Conservation (phyloP, 1,284 basidiomycete species). For the Inonotus obliquus region DNA sequence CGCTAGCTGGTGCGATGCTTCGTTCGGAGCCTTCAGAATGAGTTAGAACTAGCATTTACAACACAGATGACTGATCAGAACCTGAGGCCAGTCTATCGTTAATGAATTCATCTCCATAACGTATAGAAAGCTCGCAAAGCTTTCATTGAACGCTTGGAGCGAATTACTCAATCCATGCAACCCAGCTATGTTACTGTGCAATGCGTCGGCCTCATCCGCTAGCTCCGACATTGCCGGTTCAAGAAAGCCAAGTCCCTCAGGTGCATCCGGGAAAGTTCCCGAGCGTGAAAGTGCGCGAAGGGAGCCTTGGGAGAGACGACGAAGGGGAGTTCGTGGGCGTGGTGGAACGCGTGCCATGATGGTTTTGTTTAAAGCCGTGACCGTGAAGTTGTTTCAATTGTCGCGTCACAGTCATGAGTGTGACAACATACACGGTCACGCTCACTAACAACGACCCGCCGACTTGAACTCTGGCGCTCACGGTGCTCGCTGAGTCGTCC, state of each 20-base stretch:
- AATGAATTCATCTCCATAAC: conserved; percentile 93
- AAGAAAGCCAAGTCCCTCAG: conserved; percentile 83
- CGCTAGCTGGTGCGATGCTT: conserved; percentile 56
- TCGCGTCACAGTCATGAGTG: not conserved
- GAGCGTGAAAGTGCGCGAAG: conserved; percentile 80
- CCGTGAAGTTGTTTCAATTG: not conserved
- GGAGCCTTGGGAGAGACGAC: conserved; percentile 88
- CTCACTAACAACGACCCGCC: not conserved
- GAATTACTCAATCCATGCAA: conserved; percentile 72
- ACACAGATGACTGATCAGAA: conserved; percentile 29
- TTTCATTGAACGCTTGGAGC: conserved; percentile 86
- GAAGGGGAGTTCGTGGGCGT: conserved; percentile 71
- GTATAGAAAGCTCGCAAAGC: conserved; percentile 88
- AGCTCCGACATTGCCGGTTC: conserved; percentile 82
- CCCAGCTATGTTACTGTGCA: conserved; percentile 72
- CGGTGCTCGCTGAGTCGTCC: not conserved
- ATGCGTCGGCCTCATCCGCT: conserved; percentile 78
- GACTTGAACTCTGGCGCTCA: not conserved
- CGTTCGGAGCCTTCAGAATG: conserved; percentile 51
- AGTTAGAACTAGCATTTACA: not conserved
- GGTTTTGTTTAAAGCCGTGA: not conserved
- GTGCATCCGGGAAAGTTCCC: conserved; percentile 61
- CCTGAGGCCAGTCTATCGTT: conserved; percentile 89
- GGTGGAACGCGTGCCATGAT: conserved; percentile 27
- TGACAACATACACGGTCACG: not conserved